Percentiles rank a stretch among this genome's conserved stretches.
Evolutionary conservation across 139 green algal genomes (phyloP).

Genomic region (Pedinophyceae sp.): DNA sequence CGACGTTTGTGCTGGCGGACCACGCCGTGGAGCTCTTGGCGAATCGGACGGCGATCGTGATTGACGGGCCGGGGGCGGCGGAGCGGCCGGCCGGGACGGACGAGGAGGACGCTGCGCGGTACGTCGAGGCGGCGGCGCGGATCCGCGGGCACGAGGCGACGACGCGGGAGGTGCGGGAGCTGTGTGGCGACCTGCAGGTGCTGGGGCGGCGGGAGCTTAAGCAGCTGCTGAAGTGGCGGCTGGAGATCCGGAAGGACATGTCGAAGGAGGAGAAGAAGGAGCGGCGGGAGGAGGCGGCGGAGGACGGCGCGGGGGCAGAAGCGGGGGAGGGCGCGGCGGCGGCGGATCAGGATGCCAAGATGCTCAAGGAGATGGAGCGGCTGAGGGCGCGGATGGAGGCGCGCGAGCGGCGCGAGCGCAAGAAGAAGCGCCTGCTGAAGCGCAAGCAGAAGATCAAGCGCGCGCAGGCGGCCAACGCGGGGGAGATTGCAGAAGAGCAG

Average conservation of each 20-base stretch:
- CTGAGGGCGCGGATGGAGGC: conserved; percentile 47
- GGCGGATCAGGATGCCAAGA: background rate
- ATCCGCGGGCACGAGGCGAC: too few species aligned
- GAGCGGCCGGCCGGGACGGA: background rate
- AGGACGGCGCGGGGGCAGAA: too few species aligned
- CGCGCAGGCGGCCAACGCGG: conserved; percentile 1
- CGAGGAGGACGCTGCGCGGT: background rate
- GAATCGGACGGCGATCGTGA: background rate
- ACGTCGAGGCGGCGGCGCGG: background rate
- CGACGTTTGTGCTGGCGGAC: conserved; percentile 6
- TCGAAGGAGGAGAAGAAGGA: conserved; percentile 6
- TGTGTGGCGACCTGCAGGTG: conserved; percentile 83
- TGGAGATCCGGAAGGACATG: conserved; percentile 19
- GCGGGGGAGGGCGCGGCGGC: conserved; percentile 1
- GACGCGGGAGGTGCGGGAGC: conserved; percentile 46
- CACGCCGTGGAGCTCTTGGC: conserved; percentile 81
- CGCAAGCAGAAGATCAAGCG: conserved; percentile 40
- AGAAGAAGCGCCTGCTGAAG: conserved; percentile 38
- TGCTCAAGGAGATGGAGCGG: conserved; percentile 79
- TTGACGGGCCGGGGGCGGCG: conserved; percentile 14
- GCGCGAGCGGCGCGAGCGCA: conserved; percentile 19
- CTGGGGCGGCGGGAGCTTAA: conserved; percentile 95
- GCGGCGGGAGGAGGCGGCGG: conserved; percentile 1
- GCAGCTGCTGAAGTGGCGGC: conserved; percentile 76
- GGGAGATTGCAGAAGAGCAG: conserved; percentile 3